Base-by-base conservation (phyloP, 495 filamentous ascomycete genomes). In the Thermothielavioides terrestris region DNA sequence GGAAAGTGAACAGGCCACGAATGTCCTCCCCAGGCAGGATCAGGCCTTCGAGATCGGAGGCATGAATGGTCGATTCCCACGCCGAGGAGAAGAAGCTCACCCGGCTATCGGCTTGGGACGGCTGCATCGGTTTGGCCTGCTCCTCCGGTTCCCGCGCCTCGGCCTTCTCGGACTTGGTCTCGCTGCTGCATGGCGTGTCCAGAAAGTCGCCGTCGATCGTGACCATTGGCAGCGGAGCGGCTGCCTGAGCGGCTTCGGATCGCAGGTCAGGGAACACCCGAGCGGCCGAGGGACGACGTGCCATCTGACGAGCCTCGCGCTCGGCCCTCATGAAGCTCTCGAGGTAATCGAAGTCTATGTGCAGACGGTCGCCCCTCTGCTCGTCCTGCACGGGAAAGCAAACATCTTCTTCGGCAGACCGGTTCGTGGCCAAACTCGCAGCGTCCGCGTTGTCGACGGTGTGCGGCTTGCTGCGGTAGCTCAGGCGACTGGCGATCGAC, bases 1-100 rank as follows among this genome's bases (percentile, higher is more conserved):
- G 77, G 22, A 91, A 77, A 49, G 84, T 80, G 62, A 98, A 98
- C 6, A 98, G 80, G 32, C 89, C 88, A 11, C 88, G 82, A 59
- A 95, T 85, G 46, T 79, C 84, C 65, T 95, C 90, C 11, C 88
- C 91, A 1, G 90, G 88, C 31, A 92, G 74, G 30, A 98, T 76
- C 11, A 98, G 74, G 52, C 86, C 91, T 20, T 86, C 89, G 54
- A 98, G 73, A 51, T 92, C 87, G 1, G 86, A 77, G 22, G 92
- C 88, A 59, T 96, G 89, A 45, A 97, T 85, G 5, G 89, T 94
- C 27, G 85, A 84, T 59, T 96, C 89, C 58, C 86, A 82, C 27
- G 90, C 86, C 0, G 94, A 95, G 0, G 89, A 95, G 68, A 98
- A 98, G 68, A 97, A 96, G 49, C 88, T 90, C 66, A 92, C 96